phyloP scores from a whole-genome alignment of 1,284 basidiomycete species.

The Heterobasidion irregulare region DNA sequence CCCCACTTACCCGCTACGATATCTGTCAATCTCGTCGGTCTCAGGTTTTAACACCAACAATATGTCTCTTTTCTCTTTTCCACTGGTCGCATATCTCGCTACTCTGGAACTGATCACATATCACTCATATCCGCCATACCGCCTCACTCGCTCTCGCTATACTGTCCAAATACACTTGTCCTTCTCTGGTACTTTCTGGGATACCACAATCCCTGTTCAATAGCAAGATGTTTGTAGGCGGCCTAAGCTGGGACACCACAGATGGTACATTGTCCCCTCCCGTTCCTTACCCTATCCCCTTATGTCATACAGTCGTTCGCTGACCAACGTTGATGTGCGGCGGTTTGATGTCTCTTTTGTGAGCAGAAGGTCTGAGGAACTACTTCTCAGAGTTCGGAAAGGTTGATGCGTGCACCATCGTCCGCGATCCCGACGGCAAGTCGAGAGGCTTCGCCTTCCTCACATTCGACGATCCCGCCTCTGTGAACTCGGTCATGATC shows the following conservation, averaged over 20 bases:
- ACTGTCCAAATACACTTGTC: constrained; percentile 19
- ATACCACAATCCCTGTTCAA: constrained; percentile 11
- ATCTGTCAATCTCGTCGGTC: constrained; percentile 17
- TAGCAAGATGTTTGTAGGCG: constrained; percentile 99
- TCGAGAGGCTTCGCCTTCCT: constrained; percentile 94
- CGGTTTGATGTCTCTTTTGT: constrained; percentile 18
- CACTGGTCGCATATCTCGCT: constrained; percentile 19
- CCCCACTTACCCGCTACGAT: constrained; percentile 22
- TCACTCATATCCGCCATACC: constrained; percentile 16
- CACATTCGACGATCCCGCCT: constrained; percentile 80
- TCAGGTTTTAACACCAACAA: constrained; percentile 4
- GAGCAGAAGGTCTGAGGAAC: constrained; percentile 59
- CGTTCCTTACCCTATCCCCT: neutral
- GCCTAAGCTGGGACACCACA: constrained; percentile 97
- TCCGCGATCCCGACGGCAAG: constrained; percentile 86
- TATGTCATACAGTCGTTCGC: constrained; percentile 26
- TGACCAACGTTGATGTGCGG: constrained; percentile 27
- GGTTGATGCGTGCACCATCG: constrained; percentile 91
- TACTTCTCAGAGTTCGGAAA: constrained; percentile 71
- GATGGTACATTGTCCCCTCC: constrained; percentile 61
- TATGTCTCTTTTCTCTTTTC: constrained; percentile 9
- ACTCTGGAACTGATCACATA: constrained; percentile 21
- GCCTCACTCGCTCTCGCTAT: constrained; percentile 18
- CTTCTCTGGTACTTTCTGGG: constrained; percentile 14
- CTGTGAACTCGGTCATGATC: constrained; percentile 78